phyloP scores from a whole-genome alignment of 148 eudicot genomes.

The Agrostemma githago region DNA sequence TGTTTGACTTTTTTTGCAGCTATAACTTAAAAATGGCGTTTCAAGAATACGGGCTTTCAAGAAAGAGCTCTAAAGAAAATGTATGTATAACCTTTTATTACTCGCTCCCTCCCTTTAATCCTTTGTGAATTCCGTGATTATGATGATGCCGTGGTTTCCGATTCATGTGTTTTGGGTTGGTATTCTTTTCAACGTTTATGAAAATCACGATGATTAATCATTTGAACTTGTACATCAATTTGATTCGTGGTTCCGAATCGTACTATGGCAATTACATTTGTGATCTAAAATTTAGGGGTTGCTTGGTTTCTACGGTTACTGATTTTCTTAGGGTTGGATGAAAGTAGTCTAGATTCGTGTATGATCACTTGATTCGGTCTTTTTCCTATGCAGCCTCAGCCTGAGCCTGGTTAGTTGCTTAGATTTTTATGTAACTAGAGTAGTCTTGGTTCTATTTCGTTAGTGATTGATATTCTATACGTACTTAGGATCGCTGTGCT shows the following conservation, averaged over 20 bases:
- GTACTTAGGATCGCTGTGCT: too few species aligned
- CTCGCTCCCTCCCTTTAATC: not conserved
- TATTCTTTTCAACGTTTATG: not conserved
- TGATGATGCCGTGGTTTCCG: not conserved
- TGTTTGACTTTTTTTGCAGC: slow-evolving; percentile 10
- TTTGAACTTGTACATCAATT: not conserved
- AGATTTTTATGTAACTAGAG: not conserved
- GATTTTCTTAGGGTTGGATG: not conserved
- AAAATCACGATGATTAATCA: not conserved
- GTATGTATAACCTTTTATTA: slow-evolving; percentile 25
- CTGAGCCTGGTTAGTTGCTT: not conserved
- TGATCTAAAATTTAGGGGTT: not conserved
- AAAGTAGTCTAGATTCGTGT: not conserved
- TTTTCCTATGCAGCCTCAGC: not conserved
- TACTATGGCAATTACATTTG: not conserved
- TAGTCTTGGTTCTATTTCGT: not conserved
- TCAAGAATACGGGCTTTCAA: slow-evolving; percentile 48
- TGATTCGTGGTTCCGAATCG: not conserved
- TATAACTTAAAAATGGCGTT: slow-evolving; percentile 11
- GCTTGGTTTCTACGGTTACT: not conserved
- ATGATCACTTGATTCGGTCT: not conserved
- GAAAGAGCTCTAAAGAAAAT: slow-evolving; percentile 59
- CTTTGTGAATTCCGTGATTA: not conserved
- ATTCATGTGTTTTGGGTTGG: not conserved
- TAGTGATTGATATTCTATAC: not conserved